Base-by-base conservation (phyloP, 352 stramenopile genomes). In the Pythium rishiriense region DNA sequence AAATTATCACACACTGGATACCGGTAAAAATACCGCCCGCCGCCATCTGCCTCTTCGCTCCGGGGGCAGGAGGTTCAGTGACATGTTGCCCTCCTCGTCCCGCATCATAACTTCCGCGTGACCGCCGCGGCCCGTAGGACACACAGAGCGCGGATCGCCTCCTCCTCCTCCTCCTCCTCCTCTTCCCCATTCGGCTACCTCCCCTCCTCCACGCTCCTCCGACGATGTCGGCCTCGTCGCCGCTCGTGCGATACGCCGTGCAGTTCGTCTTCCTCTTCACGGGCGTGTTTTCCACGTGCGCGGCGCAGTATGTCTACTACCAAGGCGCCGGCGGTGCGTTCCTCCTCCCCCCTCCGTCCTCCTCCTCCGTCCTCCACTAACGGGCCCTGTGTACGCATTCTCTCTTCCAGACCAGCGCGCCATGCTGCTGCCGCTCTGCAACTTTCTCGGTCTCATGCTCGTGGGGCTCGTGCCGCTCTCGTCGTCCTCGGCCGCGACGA, bases 401-500 rank as follows among this genome's bases (percentile, higher is more conserved):
- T 48, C 8, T 28, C 17, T 19, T 9, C 10, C 21, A 70, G 83
- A 91, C 57, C 86, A 94, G 66, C 81, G 78, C 39, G 79, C 81
- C n/a, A 93, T 94, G 83, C 70, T 94, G n/a, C 63, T 94, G 39
- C 86, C 86, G 59, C 76, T 94, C 4, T 93, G 86, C 70, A 94
- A 94, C 72, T 94, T 93, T 57, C 66, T 94, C 15, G 86, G 86
- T 21, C 92, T 94, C 77, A 92, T 93, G 84, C 79, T 94, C 26
- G 85, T 92, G 2, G 86, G 86, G 0, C 66, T 94, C 19, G 69
- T 93, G 26, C 83, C 86, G 24, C 48, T 72, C 12, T 45, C 55
- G 15, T 25, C 37, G 12, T 37, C 39, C 19, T 25, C 37, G 4
- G 22, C 33, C 31, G 25, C 50, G 24, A 21, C 21, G 9, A 14